phyloP scores from a whole-genome alignment of 805 yeast species.

The Kodamaea hsintzibuensis region DNA sequence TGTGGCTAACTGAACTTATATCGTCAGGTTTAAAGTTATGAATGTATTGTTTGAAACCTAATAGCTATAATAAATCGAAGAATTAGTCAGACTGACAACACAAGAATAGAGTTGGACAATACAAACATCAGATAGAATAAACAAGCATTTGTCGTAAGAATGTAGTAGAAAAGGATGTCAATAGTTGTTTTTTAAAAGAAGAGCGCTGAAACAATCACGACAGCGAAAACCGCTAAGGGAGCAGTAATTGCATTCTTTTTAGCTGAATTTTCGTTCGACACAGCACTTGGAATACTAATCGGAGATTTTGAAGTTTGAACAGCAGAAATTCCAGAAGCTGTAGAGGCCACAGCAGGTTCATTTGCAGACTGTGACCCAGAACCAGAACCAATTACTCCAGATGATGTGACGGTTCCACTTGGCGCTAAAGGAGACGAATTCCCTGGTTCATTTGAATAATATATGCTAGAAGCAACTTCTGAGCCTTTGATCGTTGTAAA shows the following conservation, averaged over 20 bases:
- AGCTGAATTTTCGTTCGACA: not conserved
- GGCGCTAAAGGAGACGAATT: too few relatives aligned
- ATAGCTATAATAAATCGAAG: not conserved
- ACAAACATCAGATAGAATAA: not conserved
- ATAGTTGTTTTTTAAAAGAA: not conserved
- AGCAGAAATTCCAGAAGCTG: not conserved
- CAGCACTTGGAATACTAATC: not conserved
- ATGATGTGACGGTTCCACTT: not conserved
- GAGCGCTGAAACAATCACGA: not conserved
- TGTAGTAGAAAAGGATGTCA: not conserved
- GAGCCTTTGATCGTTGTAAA: not conserved
- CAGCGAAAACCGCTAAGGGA: not conserved
- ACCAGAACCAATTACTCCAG: slow-evolving; percentile 8
- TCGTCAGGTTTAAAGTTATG: not conserved
- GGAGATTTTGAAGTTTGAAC: not conserved
- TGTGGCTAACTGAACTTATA: not conserved
- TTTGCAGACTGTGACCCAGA: slow-evolving; percentile 5
- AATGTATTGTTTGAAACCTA: not conserved
- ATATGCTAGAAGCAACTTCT: not conserved
- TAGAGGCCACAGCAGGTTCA: slow-evolving; percentile 3
- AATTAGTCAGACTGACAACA: not conserved
- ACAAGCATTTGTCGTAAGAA: not conserved
- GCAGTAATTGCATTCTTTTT: not conserved
- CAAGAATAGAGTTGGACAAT: not conserved
- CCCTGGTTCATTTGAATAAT: too few relatives aligned